These are phyloP conservation scores for Phytophthora ohioensis DNA, from an alignment of 352 stramenopile species.

Conservation along the genomic window DNA sequence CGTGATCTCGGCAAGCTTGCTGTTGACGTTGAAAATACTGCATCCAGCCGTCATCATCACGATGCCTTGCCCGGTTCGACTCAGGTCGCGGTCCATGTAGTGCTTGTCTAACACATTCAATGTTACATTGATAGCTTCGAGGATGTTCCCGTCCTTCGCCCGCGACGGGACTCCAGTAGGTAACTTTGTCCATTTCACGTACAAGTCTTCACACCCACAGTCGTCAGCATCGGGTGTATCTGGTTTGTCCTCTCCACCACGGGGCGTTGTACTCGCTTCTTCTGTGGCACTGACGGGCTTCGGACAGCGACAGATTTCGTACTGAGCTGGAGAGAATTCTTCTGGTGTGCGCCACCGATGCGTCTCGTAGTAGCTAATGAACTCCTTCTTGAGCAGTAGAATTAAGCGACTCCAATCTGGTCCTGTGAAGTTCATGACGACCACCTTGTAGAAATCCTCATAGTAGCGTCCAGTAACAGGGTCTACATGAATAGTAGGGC, in stretches of 20 bases:
- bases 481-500: slow-evolving; percentile 73
- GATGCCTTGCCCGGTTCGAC: slow-evolving; percentile 95
- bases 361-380: slow-evolving; percentile 90
- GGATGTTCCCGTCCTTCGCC: slow-evolving; percentile 96
- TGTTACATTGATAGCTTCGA: slow-evolving; percentile 99
- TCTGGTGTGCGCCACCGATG: slow-evolving; percentile 73
- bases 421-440: slow-evolving; percentile 89
- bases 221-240: not conserved
- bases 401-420: slow-evolving; percentile 93
- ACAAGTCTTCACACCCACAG: slow-evolving; percentile 27
- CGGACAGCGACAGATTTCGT: slow-evolving; percentile 56
- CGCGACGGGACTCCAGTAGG: slow-evolving; percentile 88
- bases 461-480: slow-evolving; percentile 61
- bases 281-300: slow-evolving; percentile 2
- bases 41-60: slow-evolving; percentile 96
- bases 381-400: slow-evolving; percentile 94
- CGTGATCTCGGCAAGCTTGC: slow-evolving; percentile 94
- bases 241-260: not conserved
- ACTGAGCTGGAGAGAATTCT: slow-evolving; percentile 57
- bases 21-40: slow-evolving; percentile 97
- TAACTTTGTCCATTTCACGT: slow-evolving; percentile 68
- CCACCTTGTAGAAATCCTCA: slow-evolving; percentile 87
- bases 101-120: slow-evolving; percentile 99
- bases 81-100: slow-evolving; percentile 98
- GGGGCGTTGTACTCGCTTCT: not conserved